Conservation (phyloP, 352 stramenopile species). For the Globisporangium abappressorium region DNA sequence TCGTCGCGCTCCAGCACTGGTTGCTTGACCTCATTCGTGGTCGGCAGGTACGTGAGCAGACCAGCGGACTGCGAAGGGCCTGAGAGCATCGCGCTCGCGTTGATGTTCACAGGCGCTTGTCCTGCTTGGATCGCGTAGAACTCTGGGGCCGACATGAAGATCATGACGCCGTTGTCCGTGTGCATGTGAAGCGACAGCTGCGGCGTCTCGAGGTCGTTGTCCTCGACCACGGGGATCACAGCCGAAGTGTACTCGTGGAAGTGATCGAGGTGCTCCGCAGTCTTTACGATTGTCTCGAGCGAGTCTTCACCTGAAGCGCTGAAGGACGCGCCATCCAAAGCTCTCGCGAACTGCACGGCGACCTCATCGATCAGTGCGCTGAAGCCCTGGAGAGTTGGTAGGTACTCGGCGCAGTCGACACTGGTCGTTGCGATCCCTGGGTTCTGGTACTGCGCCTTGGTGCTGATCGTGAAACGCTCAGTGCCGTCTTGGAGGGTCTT, state of each 20-base stretch:
- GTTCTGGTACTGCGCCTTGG: constrained; percentile 20
- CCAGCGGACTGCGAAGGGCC: constrained; percentile 13
- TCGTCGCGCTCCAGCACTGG: constrained; percentile 21
- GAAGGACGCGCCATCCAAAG: not conserved
- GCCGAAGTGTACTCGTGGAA: constrained; percentile 23
- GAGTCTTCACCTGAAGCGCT: constrained; percentile 1
- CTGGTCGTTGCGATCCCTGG: constrained; percentile 6
- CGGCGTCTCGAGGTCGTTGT: not conserved
- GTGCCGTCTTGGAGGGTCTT: constrained; percentile 22
- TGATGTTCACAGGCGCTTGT: not conserved
- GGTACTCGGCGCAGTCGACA: constrained; percentile 16
- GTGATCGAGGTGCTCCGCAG: constrained; percentile 21
- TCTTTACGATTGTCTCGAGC: constrained; percentile 15
- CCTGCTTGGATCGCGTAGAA: constrained; percentile 17
- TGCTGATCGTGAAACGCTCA: constrained; percentile 24
- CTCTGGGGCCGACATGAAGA: constrained; percentile 21
- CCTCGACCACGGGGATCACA: no score
- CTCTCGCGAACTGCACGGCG: not conserved
- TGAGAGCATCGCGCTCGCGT: constrained; percentile 8
- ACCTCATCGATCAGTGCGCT: constrained; percentile 1
- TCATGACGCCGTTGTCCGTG: constrained; percentile 24
- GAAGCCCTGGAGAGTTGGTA: not conserved
- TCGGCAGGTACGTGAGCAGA: constrained; percentile 18
- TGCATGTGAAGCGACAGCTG: constrained; percentile 21
- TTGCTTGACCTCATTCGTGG: constrained; percentile 13